A percentile compares a stretch with the other conserved stretches of the same genome.
phyloP scores from a whole-genome alignment of 2,329 filamentous ascomycete genomes.

The Microdochium trichocladiopsis region DNA sequence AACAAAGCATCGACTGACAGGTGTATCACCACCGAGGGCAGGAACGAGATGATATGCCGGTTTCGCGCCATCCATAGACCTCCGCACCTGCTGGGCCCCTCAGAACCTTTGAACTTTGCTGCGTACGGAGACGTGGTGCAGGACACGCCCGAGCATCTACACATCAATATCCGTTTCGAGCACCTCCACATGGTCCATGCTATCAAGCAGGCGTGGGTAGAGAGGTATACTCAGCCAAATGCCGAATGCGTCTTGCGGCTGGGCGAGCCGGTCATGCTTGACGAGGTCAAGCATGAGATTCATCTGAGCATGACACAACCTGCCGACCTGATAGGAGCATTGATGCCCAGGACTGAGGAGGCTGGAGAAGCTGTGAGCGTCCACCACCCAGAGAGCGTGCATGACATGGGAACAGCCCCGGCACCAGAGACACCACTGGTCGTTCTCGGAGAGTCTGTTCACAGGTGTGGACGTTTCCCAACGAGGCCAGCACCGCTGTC shows the following conservation, averaged over 20 bases:
- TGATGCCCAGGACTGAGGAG: not conserved
- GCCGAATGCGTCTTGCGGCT: slow-evolving; percentile 7
- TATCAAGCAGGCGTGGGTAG: slow-evolving; percentile 10
- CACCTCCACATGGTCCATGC: not conserved
- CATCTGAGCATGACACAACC: slow-evolving; percentile 27
- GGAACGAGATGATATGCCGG: not conserved
- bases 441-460: no score
- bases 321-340: not conserved
- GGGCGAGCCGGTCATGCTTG: slow-evolving; percentile 2
- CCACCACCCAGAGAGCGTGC: no score
- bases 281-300: slow-evolving; percentile 20
- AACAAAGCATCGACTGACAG: no score
- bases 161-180: slow-evolving; percentile 14
- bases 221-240: slow-evolving; percentile 8
- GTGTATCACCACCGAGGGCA: no score
- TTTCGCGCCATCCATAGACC: not conserved
- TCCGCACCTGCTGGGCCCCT: not conserved
- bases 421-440: no score
- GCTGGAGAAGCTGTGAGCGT: no score
- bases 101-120: not conserved
- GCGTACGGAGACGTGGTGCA: not conserved
- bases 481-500: no score
- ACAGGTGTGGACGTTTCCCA: no score
- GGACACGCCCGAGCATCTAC: slow-evolving; percentile 8
- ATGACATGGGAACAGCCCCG: no score